These are phyloP conservation scores for Alternaria novae-zelandiae DNA, from an alignment of 2,329 filamentous ascomycete genomes.

Conservation along the genomic window DNA sequence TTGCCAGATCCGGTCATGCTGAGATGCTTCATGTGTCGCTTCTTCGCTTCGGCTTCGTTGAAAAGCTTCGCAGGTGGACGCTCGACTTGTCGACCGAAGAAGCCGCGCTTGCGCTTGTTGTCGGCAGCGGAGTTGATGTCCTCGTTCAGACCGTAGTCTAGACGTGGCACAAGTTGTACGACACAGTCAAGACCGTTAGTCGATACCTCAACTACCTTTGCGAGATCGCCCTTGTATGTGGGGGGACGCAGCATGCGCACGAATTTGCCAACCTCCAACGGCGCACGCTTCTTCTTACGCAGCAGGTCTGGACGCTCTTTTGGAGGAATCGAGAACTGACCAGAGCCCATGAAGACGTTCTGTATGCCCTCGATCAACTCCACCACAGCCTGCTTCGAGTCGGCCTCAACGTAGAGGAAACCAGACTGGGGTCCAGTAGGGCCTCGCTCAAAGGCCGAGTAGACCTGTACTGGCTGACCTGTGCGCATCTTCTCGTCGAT, in stretches of 20 bases:
- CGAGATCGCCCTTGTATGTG: conserved; percentile 87
- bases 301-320: conserved; percentile 98
- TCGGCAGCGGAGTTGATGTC: conserved; percentile 64
- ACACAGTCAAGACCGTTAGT: conserved; percentile 89
- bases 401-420: conserved; percentile 93
- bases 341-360: conserved; percentile 87
- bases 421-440: conserved; percentile 79
- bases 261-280: conserved; percentile 84
- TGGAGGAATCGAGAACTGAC: conserved; percentile 87
- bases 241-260: conserved; percentile 82
- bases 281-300: conserved; percentile 82
- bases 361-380: conserved; percentile 82
- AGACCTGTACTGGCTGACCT: conserved; percentile 82
- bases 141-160: conserved; percentile 90
- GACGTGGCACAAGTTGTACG: conserved; percentile 84
- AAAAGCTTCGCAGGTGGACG: conserved; percentile 89
- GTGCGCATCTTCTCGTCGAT: conserved; percentile 80
- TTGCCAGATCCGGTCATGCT: conserved; percentile 59
- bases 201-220: conserved; percentile 89
- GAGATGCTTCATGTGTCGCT: conserved; percentile 74
- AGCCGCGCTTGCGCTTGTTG: conserved; percentile 78
- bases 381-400: conserved; percentile 83
- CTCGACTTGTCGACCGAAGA: conserved; percentile 60
- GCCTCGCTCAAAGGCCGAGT: conserved; percentile 89
- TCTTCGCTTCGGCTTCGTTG: conserved; percentile 90